A percentile compares a stretch with the other conserved stretches of the same genome.
phyloP scores from a whole-genome alignment of 2,329 filamentous ascomycete genomes.

The Colletotrichum agaves region DNA sequence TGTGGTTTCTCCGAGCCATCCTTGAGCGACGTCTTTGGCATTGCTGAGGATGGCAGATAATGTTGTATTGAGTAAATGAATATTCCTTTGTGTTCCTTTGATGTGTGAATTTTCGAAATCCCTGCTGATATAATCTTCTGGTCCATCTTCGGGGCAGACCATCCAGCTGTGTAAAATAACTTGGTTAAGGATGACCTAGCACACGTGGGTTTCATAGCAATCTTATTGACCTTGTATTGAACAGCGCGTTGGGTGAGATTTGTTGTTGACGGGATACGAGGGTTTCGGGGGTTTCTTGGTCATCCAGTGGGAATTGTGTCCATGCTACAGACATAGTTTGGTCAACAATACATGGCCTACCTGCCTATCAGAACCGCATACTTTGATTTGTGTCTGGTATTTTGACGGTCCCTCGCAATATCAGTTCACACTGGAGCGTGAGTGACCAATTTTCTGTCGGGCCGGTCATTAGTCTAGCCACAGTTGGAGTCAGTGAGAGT shows the following conservation, averaged over 20 bases:
- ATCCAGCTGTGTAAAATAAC: neutral
- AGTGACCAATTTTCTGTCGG: neutral
- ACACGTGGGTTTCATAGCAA: neutral
- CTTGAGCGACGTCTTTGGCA: neutral
- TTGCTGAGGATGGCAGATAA: neutral
- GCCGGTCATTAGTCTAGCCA: no score
- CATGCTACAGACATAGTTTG: neutral
- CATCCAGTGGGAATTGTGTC: neutral
- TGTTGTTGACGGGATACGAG: no score
- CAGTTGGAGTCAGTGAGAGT: neutral
- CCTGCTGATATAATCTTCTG: neutral
- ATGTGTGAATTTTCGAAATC: neutral
- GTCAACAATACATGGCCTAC: neutral
- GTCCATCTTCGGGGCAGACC: neutral
- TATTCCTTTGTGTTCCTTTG: neutral
- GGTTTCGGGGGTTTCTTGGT: neutral
- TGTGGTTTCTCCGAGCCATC: neutral
- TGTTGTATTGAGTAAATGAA: no score
- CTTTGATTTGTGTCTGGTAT: neutral
- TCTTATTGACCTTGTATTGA: neutral
- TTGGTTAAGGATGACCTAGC: neutral
- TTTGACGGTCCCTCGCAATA: neutral
- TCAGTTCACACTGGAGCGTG: neutral
- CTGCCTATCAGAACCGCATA: neutral
- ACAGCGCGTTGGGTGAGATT: neutral